phyloP scores from a whole-genome alignment of 345 rosid species.

The Pelargonium nanum region DNA sequence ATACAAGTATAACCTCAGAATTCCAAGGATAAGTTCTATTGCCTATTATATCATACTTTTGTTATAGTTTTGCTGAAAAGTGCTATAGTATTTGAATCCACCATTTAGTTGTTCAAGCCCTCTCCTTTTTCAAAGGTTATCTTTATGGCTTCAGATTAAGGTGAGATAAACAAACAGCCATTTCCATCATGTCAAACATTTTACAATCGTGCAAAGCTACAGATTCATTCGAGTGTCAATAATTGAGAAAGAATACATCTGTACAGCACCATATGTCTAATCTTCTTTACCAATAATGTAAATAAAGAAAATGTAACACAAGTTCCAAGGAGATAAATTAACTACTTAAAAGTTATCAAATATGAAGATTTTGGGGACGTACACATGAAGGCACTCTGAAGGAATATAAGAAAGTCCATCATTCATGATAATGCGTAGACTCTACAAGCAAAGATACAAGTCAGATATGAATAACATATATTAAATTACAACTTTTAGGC shows the following conservation, averaged over 20 bases:
- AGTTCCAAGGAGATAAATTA: background rate
- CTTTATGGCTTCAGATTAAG: too few species aligned
- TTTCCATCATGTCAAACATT: background rate
- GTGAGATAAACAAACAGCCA: too few species aligned
- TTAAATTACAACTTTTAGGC: background rate
- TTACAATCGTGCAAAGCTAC: too few species aligned
- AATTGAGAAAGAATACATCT: background rate
- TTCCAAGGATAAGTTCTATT: background rate
- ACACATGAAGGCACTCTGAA: slow-evolving; percentile 68
- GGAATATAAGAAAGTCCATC: slow-evolving; percentile 88
- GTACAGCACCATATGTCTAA: background rate
- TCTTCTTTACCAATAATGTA: background rate
- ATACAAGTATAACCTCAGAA: background rate
- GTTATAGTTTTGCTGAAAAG: too few species aligned
- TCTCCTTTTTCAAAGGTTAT: too few species aligned
- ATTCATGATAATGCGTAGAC: slow-evolving; percentile 81
- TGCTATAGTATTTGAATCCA: too few species aligned
- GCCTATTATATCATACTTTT: too few species aligned
- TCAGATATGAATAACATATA: slow-evolving; percentile 13
- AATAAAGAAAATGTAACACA: background rate
- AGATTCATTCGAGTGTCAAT: too few species aligned
- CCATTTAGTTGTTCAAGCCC: too few species aligned
- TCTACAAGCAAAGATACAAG: slow-evolving; percentile 35
- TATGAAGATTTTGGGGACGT: slow-evolving; percentile 22
- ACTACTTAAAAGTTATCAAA: slow-evolving; percentile 3